Base-by-base conservation (phyloP, 2,329 filamentous ascomycete species). In the Clonostachys chloroleuca region DNA sequence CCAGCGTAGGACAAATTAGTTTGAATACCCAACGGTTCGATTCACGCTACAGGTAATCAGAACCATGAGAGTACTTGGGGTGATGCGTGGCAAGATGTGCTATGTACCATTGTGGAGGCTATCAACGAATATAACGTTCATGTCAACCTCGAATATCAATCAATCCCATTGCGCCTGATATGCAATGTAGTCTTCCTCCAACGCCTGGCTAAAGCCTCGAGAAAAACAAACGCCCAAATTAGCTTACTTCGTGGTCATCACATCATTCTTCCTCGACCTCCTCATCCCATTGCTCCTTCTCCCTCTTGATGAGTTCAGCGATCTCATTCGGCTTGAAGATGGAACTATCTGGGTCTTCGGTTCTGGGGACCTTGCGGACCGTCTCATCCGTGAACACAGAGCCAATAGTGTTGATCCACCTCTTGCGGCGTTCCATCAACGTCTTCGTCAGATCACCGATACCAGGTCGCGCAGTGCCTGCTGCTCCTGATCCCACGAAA, bases 371-470 rank as follows among this genome's bases (percentile, higher is more conserved):
- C 47, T 78, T 81, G 51, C 80, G 81, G 35, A 90, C 78, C 56
- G 83, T 86, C 56, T 92, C 89, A 57, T 88, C 88, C 51, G 92
- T 86, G 58, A 99, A 95, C 1, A 97, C 90, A 1, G 89, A 87
- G 0, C 91, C 89, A 54, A 99, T 95, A 37, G 83, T 92, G 53
- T 90, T 87, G 53, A 90, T 91, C 92, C 94, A 99, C 55, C 91
- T 83, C 61, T 83, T 80, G 47, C 92, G 81, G 50, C 92, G 80
- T 64, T 96, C 92, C 92, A 99, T 96, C 24, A 99, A 75, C 41
- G 85, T 92, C 62, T 91, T 85, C 5, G 94, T 94, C 49, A 91
- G 78, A 66, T 99, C 94, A 30, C 94, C 94, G 46, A 99, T 95
- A 40, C 87, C 86, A 3, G 86, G 83, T n/a, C 84, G 75, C 9